These are phyloP conservation scores for Solanum sejunctum DNA, from an alignment of 257 asterid species.

Conservation along the genomic window DNA sequence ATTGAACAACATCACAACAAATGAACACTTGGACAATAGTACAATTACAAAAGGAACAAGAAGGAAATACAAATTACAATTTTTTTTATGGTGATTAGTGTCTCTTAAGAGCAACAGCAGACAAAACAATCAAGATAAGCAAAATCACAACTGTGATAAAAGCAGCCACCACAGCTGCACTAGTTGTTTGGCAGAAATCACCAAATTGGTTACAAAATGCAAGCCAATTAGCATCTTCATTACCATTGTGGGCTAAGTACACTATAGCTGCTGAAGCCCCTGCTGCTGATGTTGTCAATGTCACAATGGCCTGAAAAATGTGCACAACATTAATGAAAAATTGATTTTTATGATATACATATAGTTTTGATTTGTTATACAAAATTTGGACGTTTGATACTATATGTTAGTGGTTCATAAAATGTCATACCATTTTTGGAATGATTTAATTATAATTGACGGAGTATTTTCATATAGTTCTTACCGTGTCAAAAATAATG, in stretches of 20 bases:
- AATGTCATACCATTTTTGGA: not conserved
- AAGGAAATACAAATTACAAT: not conserved
- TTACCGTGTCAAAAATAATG: slow-evolving; percentile 13
- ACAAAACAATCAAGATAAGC: slow-evolving; percentile 25
- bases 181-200: slow-evolving; percentile 42
- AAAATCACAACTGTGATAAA: slow-evolving; percentile 31
- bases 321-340: not conserved
- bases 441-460: not conserved
- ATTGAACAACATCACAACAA: not conserved
- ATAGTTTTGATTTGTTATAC: not conserved
- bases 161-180: slow-evolving; percentile 52
- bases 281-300: slow-evolving; percentile 46
- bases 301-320: slow-evolving; percentile 26
- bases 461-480: not conserved
- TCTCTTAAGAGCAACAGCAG: slow-evolving; percentile 46
- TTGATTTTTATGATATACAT: not conserved
- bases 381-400: not conserved
- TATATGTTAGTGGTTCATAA: not conserved
- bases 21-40: not conserved
- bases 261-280: slow-evolving; percentile 61
- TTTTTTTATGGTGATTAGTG: not conserved
- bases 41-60: not conserved
- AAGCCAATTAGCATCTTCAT: slow-evolving; percentile 49
- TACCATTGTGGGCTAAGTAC: slow-evolving; percentile 67
- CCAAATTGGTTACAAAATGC: slow-evolving; percentile 51